Evolutionary conservation across 768 basidiomycete species (phyloP), one percentile per base, ranked within the genome.

Genomic region (Suillus placidus): DNA sequence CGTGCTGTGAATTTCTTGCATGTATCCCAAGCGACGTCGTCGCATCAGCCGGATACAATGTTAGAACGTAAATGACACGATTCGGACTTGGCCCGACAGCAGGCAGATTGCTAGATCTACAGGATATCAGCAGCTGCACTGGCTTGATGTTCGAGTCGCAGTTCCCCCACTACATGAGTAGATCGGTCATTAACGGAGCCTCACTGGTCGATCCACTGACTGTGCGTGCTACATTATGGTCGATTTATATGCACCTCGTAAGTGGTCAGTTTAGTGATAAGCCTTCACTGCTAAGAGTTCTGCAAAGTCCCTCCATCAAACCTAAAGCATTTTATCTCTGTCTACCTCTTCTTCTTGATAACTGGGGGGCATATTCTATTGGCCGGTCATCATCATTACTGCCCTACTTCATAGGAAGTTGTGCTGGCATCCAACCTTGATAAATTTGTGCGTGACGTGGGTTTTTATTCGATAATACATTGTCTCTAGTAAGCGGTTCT

Each of bases 381-480:
- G 14, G n/a, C 85, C 84, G 16, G 66, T 84, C 12, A 76, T 87
- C 45, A 73, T 88, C 38, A 66, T 79, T 14, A 85, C 83, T 13
- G 81, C 82, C 58, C 69, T 83, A 20, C 65, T 81, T 30, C 81
- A 79, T 60, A 82, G 78, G 68, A 80, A 77, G 51, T 72, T 81
- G 34, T 73, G 76, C 43, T 82, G 84, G 63, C 84, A 83, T 62
- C 83, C 85, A 1, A 82, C 82, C 1, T 78, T 88, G 68, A 73
- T 87, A 66, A 88, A 88, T 66, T 83, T 88, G 66, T 87, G 85
- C 64, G 61, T 83, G n/a, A 79, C 83, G 55, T 85, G 85, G 85
- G 80, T 84, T 68, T 88, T 49, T 87, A 82, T 69, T 87, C 87
- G 6, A 71, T 87, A 64, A 76, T 80, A 38, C 84, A 82, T 69